Conservation (phyloP, 495 filamentous ascomycete species). For the Aspergillus bertholletiae region DNA sequence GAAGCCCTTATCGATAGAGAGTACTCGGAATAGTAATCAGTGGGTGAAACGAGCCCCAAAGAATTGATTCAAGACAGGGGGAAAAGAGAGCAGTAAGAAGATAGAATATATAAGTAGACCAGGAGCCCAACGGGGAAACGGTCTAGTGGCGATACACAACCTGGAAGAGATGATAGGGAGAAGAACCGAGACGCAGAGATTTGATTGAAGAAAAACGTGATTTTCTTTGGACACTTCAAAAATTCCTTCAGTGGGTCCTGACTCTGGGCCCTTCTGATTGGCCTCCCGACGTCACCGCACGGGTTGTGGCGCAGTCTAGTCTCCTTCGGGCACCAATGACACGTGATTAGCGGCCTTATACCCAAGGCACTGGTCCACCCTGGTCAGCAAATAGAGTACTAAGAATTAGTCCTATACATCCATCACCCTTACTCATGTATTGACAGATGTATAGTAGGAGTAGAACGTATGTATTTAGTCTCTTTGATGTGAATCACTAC, state of each 20-base stretch:
- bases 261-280: constrained; percentile 25
- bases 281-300: constrained; percentile 27
- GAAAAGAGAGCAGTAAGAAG: constrained; percentile 6
- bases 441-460: too few relatives aligned
- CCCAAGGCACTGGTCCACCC: constrained; percentile 12
- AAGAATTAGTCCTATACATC: too few relatives aligned
- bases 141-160: background rate
- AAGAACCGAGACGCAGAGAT: constrained; percentile 1
- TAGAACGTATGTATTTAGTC: too few relatives aligned
- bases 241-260: constrained; percentile 29
- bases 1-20: constrained; percentile 45
- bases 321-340: constrained; percentile 22
- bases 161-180: background rate
- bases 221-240: constrained; percentile 18
- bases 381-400: constrained; percentile 6
- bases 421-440: too few relatives aligned
- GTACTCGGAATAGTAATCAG: constrained; percentile 14
- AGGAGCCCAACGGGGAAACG: background rate
- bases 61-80: background rate
- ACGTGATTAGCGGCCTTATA: constrained; percentile 13
- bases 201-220: background rate
- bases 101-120: background rate
- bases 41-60: constrained; percentile 5
- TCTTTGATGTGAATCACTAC: too few relatives aligned
- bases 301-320: constrained; percentile 21